Conservation (phyloP, 1,284 basidiomycete genomes). For the Blastosporella zonata region DNA sequence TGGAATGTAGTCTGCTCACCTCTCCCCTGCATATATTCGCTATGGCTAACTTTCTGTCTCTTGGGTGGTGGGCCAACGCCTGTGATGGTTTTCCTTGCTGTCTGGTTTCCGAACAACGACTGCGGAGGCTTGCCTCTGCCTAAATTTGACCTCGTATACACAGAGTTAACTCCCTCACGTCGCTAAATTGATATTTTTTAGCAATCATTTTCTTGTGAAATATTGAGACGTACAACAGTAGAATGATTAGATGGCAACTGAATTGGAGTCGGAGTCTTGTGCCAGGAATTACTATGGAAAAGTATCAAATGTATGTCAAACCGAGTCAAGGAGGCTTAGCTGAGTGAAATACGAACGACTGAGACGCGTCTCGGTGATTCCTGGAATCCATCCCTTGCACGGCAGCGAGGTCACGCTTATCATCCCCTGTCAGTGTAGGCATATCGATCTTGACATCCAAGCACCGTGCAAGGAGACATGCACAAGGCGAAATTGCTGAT, state of each 20-base stretch:
- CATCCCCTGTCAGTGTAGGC: slow-evolving; percentile 9
- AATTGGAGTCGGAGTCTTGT: slow-evolving; percentile 8
- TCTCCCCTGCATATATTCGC: background rate
- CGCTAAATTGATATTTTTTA: background rate
- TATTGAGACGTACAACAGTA: slow-evolving; percentile 1
- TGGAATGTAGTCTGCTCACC: slow-evolving; percentile 1
- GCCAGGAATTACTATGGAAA: slow-evolving; percentile 11
- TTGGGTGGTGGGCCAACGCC: slow-evolving; percentile 2
- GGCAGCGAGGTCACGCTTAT: slow-evolving; percentile 1
- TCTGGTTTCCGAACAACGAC: too few species aligned
- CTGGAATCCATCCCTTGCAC: slow-evolving; percentile 9
- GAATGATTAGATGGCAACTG: slow-evolving; percentile 1
- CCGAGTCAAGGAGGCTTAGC: background rate
- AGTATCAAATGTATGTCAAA: slow-evolving; percentile 3
- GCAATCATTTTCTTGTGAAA: background rate
- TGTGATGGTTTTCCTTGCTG: slow-evolving; percentile 5
- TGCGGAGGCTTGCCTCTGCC: too few species aligned
- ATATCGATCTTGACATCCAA: slow-evolving; percentile 8
- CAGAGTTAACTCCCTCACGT: background rate
- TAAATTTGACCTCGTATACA: background rate
- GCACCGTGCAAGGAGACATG: slow-evolving; percentile 6
- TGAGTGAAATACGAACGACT: slow-evolving; percentile 4
- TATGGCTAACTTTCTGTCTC: slow-evolving; percentile 6
- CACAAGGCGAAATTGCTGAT: slow-evolving; percentile 11
- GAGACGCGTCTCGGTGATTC: slow-evolving; percentile 22